A percentile compares a stretch with the other conserved stretches of the same genome.
Evolutionary conservation across 306 rosid species (phyloP).

Genomic region (Nissolia schottii): DNA sequence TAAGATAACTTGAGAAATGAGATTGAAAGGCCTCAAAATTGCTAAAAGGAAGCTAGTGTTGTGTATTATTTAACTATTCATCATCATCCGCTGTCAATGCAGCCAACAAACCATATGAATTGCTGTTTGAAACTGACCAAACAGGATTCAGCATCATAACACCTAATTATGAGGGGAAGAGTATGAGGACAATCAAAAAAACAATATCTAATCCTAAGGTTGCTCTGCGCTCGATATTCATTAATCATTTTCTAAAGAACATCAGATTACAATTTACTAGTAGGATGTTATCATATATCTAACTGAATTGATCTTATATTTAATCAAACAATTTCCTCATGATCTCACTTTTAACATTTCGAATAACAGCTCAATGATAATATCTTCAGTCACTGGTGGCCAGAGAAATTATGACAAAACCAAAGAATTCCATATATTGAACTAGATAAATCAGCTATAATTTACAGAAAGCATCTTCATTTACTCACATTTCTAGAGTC

Average conservation of each 20-base stretch:
- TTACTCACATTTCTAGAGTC: slow-evolving; percentile 88
- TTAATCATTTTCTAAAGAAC: neutral
- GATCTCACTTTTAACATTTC: slow-evolving; percentile 13
- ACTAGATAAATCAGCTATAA: slow-evolving; percentile 9
- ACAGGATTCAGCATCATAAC: neutral
- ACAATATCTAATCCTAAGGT: neutral
- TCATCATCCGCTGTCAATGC: neutral
- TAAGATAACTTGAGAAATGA: neutral
- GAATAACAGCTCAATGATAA: neutral
- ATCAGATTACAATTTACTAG: too few relatives aligned
- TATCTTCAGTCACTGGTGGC: neutral
- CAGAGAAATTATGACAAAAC: neutral
- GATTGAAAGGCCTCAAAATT: neutral
- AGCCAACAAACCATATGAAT: neutral
- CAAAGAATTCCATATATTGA: neutral
- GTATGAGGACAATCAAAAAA: slow-evolving; percentile 9
- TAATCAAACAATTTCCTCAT: too few relatives aligned
- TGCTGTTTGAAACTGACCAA: neutral
- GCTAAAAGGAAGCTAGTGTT: neutral
- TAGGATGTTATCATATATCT: too few relatives aligned
- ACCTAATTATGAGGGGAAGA: neutral
- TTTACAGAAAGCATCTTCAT: neutral
- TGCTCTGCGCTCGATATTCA: neutral
- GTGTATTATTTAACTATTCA: neutral
- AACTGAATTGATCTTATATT: too few relatives aligned